Base-by-base conservation (phyloP, 2,329 filamentous ascomycete species). In the Macrophomina phaseolina region DNA sequence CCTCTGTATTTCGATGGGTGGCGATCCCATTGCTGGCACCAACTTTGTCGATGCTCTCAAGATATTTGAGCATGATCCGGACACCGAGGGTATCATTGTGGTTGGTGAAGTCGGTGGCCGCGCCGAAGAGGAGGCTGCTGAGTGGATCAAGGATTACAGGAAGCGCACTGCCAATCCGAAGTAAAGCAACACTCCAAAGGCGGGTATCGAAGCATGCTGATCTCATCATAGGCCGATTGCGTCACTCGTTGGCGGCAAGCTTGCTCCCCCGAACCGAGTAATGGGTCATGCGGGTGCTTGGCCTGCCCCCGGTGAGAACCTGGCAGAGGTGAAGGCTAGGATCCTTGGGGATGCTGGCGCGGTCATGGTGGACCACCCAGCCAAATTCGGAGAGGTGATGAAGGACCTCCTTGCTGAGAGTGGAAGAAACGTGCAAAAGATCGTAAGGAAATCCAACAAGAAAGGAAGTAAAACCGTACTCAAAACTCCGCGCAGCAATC, bases 211-310 rank as follows among this genome's bases (percentile, higher is more conserved):
- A 30, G 12, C 4, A 5, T 40, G 28, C 48, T 49, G 36, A 66
- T 68, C 68, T 51, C 62, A 75, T 55, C 16, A 36, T 67, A 90
- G 88, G 71, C 91, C 91, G 0, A 91, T 94, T 52, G 88, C 90
- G 73, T 91, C 89, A 55, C 81, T 93, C 5, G 83, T 94, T 34
- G 90, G 86, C 36, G 91, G 91, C 4, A 79, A 89, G 56, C 80
- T 87, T 69, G 89, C 89, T n/a, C 84, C 85, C 5, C 80, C 82
- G 16, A 88, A 88, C 14, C 84, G 86, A 28, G 85, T 92, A 51
- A 93, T 94, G 90, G 91, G 91, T 9, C 91, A 94, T 75, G 90
- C 91, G 9, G 91, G 91, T 51, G 91, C 91, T 14, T 92, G 91
- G 82, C 82, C 84, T 64, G 84, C 88, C 1, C 84, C 87, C 6